Evolutionary conservation across 768 basidiomycete species (phyloP).

Genomic region (Pulveroboletus sp.): DNA sequence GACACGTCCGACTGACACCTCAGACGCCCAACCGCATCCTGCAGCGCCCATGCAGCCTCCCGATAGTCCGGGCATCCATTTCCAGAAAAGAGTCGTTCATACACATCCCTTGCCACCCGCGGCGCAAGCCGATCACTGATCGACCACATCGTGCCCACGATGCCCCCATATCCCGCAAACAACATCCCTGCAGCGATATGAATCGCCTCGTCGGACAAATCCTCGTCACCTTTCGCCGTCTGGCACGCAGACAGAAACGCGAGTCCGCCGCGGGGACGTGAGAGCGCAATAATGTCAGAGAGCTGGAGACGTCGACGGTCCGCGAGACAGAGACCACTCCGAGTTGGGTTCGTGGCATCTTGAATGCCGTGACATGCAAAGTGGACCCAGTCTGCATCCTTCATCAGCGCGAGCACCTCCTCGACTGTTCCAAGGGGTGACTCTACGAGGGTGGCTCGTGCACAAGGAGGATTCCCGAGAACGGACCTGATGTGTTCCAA

Average conservation of each 20-base stretch:
- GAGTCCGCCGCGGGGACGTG: conserved; percentile 24
- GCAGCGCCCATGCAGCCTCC: background rate
- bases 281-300: conserved; percentile 2
- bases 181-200: conserved; percentile 45
- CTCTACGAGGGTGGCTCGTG: background rate
- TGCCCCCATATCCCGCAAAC: conserved; percentile 28
- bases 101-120: conserved; percentile 31
- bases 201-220: conserved; percentile 34
- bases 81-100: conserved; percentile 8
- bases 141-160: conserved; percentile 45
- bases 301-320: background rate
- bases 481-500: conserved; percentile 20
- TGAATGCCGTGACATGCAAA: conserved; percentile 33
- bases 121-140: conserved; percentile 38
- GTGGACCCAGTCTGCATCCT: conserved; percentile 18
- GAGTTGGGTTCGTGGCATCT: conserved; percentile 14
- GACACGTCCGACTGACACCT: background rate
- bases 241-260: conserved; percentile 49
- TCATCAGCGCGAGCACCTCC: background rate
- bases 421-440: conserved; percentile 1
- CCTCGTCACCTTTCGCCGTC: conserved; percentile 36
- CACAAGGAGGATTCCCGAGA: background rate
- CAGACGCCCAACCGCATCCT: conserved; percentile 6
- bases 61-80: background rate
- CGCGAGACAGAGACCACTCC: conserved; percentile 21